These are phyloP conservation scores for Solanum piurae DNA, from an alignment of 257 asterid species.

Conservation along the genomic window DNA sequence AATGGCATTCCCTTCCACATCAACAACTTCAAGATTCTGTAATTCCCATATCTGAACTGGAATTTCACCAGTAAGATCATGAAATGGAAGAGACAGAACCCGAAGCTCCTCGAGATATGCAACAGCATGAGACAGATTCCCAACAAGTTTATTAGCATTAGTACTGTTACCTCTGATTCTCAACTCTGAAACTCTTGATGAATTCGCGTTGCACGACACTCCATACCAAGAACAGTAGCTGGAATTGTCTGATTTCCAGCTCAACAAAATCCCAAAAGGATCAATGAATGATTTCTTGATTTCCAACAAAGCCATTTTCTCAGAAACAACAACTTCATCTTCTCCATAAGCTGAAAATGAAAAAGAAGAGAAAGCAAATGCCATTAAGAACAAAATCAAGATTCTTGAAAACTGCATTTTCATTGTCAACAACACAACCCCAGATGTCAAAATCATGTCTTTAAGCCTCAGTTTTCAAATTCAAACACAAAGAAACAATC, in stretches of 20 bases:
- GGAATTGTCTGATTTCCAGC: conserved; percentile 40
- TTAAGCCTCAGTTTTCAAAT: not conserved
- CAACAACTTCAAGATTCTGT: conserved; percentile 80
- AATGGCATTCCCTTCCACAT: conserved; percentile 73
- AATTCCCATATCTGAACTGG: conserved; percentile 62
- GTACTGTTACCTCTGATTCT: conserved; percentile 59
- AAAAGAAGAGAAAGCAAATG: conserved; percentile 29
- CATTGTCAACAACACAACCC: not conserved
- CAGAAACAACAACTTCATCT: conserved; percentile 23
- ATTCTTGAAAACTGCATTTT: not conserved
- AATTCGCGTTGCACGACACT: conserved; percentile 51
- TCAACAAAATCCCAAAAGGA: conserved; percentile 42
- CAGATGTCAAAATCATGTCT: not conserved
- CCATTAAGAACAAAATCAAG: conserved; percentile 18
- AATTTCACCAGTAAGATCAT: conserved; percentile 66
- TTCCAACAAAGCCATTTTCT: conserved; percentile 74
- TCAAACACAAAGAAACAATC: not conserved
- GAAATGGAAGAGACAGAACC: conserved; percentile 65
- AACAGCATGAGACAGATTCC: conserved; percentile 39
- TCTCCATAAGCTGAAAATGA: conserved; percentile 27
- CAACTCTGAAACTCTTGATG: conserved; percentile 58
- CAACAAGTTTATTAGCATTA: conserved; percentile 30
- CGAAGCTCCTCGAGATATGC: conserved; percentile 48
- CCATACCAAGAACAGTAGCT: conserved; percentile 77
- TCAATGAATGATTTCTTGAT: conserved; percentile 62